Conservation (phyloP, 2,329 filamentous ascomycete species). For the Ophiostoma piceae region DNA sequence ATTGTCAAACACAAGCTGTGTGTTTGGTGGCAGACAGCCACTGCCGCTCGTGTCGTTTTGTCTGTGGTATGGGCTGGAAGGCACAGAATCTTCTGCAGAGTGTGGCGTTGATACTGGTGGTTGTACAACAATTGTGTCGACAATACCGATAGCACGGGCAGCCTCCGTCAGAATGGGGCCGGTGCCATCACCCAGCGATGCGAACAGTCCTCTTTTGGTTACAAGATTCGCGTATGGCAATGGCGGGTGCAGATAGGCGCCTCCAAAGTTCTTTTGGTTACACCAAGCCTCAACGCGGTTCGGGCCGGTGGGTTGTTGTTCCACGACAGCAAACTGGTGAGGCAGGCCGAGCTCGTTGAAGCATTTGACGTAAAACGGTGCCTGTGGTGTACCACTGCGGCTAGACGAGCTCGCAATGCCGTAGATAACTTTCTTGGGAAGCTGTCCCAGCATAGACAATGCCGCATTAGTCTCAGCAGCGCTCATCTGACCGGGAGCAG, state of each 20-base stretch:
- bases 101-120: slow-evolving; percentile 42
- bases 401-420: slow-evolving; percentile 68
- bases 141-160: slow-evolving; percentile 69
- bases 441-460: slow-evolving; percentile 70
- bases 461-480: slow-evolving; percentile 80
- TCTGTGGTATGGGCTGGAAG: slow-evolving; percentile 40
- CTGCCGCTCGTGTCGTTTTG: neutral
- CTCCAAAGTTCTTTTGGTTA: slow-evolving; percentile 70
- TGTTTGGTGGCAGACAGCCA: slow-evolving; percentile 43
- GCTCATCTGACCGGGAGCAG: slow-evolving; percentile 78
- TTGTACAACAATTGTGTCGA: slow-evolving; percentile 73
- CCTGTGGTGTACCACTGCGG: slow-evolving; percentile 61
- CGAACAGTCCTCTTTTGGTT: slow-evolving; percentile 47
- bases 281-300: slow-evolving; percentile 66
- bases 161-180: slow-evolving; percentile 65
- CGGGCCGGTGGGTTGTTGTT: slow-evolving; percentile 60
- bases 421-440: slow-evolving; percentile 74
- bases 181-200: slow-evolving; percentile 45
- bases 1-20: slow-evolving; percentile 69
- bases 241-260: slow-evolving; percentile 73
- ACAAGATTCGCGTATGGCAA: slow-evolving; percentile 58
- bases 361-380: slow-evolving; percentile 80
- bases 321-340: slow-evolving; percentile 70
- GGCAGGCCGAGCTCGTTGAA: slow-evolving; percentile 81
- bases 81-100: slow-evolving; percentile 44